Conservation (phyloP, 306 rosid genomes). For the Aeschynomene evenia region DNA sequence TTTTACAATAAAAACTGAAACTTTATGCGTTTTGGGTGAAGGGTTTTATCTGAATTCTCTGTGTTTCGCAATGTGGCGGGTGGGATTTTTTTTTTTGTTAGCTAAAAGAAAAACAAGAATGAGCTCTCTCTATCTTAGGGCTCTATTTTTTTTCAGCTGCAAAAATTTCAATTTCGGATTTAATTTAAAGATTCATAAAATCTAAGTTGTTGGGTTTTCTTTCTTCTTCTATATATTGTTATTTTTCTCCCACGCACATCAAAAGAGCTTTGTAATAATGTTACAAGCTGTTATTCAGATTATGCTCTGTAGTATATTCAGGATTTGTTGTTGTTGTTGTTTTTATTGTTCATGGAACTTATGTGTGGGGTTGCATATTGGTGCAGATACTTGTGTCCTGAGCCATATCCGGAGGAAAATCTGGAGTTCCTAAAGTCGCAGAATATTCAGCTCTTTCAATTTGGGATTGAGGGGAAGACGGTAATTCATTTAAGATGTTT, state of each 20-base stretch:
- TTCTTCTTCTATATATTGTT: background rate
- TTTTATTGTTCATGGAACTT: background rate
- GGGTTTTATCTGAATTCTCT: background rate
- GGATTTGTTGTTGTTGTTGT: background rate
- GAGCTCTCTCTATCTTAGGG: no score
- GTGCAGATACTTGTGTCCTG: slow-evolving; percentile 89
- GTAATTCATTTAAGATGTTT: slow-evolving; percentile 42
- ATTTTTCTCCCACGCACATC: background rate
- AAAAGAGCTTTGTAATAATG: background rate
- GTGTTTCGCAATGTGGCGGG: background rate
- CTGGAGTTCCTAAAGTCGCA: slow-evolving; percentile 67
- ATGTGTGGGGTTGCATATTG: slow-evolving; percentile 2
- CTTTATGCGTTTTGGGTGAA: background rate
- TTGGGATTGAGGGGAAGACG: slow-evolving; percentile 92
- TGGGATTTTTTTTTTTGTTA: background rate
- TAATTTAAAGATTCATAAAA: background rate
- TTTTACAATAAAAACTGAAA: background rate
- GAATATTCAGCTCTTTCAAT: slow-evolving; percentile 73
- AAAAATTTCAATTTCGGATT: background rate
- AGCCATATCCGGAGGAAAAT: slow-evolving; percentile 83
- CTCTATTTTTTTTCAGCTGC: no score
- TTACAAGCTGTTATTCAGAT: background rate
- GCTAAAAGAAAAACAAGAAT: background rate
- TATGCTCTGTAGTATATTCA: background rate
- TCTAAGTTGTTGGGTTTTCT: background rate